phyloP scores from a whole-genome alignment of 495 filamentous ascomycete species.

The Aspergillus coremiiformis region DNA sequence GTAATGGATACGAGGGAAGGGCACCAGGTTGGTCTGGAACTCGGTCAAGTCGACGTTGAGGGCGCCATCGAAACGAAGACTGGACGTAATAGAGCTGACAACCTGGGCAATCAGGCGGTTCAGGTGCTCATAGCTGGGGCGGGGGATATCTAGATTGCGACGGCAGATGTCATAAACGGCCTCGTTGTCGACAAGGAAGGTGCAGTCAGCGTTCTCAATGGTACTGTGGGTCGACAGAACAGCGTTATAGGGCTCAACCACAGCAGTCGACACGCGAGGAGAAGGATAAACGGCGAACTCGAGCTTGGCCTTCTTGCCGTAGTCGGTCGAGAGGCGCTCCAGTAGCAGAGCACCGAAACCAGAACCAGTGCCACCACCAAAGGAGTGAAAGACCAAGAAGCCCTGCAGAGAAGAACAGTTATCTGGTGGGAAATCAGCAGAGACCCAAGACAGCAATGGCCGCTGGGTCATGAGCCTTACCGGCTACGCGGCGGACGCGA shows the following conservation, averaged over 20 bases:
- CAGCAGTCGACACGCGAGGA: slow-evolving; percentile 75
- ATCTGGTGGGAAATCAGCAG: slow-evolving; percentile 44
- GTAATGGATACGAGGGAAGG: slow-evolving; percentile 88
- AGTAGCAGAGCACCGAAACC: slow-evolving; percentile 83
- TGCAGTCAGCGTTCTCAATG: slow-evolving; percentile 89
- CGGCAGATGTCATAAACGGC: slow-evolving; percentile 91
- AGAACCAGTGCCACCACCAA: slow-evolving; percentile 86
- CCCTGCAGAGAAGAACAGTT: slow-evolving; percentile 88
- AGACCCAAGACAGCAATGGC: not conserved
- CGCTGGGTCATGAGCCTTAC: slow-evolving; percentile 30
- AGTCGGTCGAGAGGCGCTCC: slow-evolving; percentile 81
- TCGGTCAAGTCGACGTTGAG: slow-evolving; percentile 91
- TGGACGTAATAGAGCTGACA: slow-evolving; percentile 86
- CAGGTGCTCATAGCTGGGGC: slow-evolving; percentile 78
- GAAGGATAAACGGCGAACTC: slow-evolving; percentile 88
- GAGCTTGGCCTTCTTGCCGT: slow-evolving; percentile 91
- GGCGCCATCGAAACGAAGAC: slow-evolving; percentile 81
- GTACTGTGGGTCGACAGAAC: slow-evolving; percentile 89
- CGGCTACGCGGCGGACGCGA: slow-evolving; percentile 74
- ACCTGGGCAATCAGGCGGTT: slow-evolving; percentile 89
- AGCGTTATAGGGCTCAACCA: slow-evolving; percentile 91
- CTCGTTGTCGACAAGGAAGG: slow-evolving; percentile 89
- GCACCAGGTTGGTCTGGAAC: slow-evolving; percentile 92
- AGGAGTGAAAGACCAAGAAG: slow-evolving; percentile 91
- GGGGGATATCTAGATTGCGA: slow-evolving; percentile 79